Evolutionary conservation across 208 protist genomes (phyloP), one percentile per base, ranked within the genome.

Genomic region (Strigomonas culicis): DNA sequence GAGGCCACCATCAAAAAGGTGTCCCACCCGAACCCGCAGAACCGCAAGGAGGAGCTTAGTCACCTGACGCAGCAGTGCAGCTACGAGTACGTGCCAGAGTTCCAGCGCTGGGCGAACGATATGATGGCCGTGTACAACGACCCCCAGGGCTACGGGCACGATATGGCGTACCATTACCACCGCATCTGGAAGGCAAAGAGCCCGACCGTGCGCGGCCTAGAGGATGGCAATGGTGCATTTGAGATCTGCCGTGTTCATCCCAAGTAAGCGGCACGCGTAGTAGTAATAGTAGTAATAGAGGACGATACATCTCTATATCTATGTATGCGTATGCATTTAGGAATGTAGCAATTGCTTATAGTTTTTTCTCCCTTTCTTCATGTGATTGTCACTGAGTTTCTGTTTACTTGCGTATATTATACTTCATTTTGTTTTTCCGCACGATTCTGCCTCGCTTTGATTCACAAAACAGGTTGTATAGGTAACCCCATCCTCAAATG

Each of bases 91-190:
- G 78, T 93, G 28, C 84, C 90, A n/a, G 86, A 95, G 74, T 95
- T 95, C 69, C 90, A 95, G 75, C 90, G 90, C 17, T 92, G 85
- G 85, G 79, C 90, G 28, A 93, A 95, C 68, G 90, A 93, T 50
- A 93, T 95, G 86, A 89, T 95, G 84, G 90, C 90, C 1, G 75
- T 95, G 24, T 91, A 93, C 59, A 91, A 76, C 63, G 87, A 95
- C 58, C 86, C 87, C 31, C 79, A 90, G 57, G 84, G 76, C 1
- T 95, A 95, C 66, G 85, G 78, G 6, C 83, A 92, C 53, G 89
- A 95, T 50, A 95, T 95, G 89, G 83, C 89, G 19, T 95, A 95
- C 72, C 89, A 95, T 68, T 95, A 95, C 64, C 85, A 95, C 70
- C 89, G 89, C 59, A 95, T 95, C 70, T 92, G 84, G 86, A 92